phyloP scores from a whole-genome alignment of 2,329 filamentous ascomycete genomes.

The Pseudopyricularia javanii region DNA sequence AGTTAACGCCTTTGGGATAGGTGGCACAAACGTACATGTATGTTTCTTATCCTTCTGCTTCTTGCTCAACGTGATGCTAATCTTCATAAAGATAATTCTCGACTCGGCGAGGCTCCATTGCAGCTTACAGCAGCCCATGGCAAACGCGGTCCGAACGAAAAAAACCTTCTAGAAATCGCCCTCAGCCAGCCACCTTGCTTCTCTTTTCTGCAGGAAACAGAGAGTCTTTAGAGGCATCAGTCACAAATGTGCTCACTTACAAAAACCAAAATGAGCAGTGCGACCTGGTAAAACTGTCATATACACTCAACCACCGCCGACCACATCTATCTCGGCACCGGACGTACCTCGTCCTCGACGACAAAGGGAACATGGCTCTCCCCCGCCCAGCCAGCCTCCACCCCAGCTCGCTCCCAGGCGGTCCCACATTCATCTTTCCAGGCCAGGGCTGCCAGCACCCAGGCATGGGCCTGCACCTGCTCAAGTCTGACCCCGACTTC shows the following conservation, averaged over 20 bases:
- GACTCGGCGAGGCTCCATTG: not conserved
- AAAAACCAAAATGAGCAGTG: not conserved
- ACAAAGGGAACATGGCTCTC: not conserved
- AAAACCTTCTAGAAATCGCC: not conserved
- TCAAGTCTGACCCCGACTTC: slow-evolving; percentile 3
- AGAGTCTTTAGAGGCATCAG: not conserved
- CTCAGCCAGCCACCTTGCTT: not conserved
- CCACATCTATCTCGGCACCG: not conserved
- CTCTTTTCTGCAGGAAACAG: not conserved
- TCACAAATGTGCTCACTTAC: not conserved
- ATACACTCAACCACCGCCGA: not conserved
- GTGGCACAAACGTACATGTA: slow-evolving; percentile 24
- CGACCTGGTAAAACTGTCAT: not conserved
- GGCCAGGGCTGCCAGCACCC: slow-evolving; percentile 23
- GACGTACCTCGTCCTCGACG: not conserved
- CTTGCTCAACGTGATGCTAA: not conserved
- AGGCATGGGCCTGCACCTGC: slow-evolving; percentile 10
- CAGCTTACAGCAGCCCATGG: not conserved
- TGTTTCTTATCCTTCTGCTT: not conserved
- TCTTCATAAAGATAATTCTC: not conserved
- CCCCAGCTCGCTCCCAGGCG: not conserved
- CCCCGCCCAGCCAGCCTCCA: not conserved
- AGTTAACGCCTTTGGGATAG: slow-evolving; percentile 26
- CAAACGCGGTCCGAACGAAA: not conserved
- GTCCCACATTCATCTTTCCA: slow-evolving; percentile 14